Base-by-base conservation (phyloP, 768 basidiomycete genomes). In the Tylopilus cervinicoccineus region DNA sequence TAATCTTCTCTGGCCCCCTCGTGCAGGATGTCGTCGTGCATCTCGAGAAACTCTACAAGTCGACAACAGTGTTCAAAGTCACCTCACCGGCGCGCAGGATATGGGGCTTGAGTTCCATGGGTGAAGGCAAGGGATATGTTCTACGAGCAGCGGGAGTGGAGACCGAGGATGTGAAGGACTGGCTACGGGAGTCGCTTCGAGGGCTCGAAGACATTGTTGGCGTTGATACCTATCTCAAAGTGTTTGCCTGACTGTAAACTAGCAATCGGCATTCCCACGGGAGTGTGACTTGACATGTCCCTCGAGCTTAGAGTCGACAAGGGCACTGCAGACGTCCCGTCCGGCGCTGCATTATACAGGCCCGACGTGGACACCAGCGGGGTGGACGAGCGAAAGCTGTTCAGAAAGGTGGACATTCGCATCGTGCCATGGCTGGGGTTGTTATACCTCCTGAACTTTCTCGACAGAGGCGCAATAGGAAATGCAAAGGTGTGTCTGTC, bases 41-140 rank as follows among this genome's bases (percentile, higher is more conserved):
- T 40, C 70, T 97, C 41, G 60, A 67, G 20, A 65, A 53, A 19
- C 64, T 74, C 54, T 84, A 85, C 56, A 67, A 72, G 42, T 55
- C 67, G 14, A 81, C 83, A 27, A 74, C 76, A 5, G 81, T 96
- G 47, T 86, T 88, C 76, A 69, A 78, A 62, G 59, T 64, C 2
- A 32, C 59, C 20, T 53, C 60, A 2, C 87, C 89, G 1, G 72
- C 74, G n/a, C 73, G 74, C 17, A 67, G 93, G 53, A 63, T 94
- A 26, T 97, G 95, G 94, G 89, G 86, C 17, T 70, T 88, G 56
- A 93, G 88, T 59, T 63, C 72, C 12, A 67, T 91, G 3, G 63
- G 70, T 19, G 63, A 66, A 24, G 71, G 71, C 28, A 62, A 61
- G 50, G 78, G 79, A 22, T 75, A 78, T 9, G 69, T 96, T 26